Evolutionary conservation across 345 rosid genomes (phyloP).

Genomic region (Mangifera indica): DNA sequence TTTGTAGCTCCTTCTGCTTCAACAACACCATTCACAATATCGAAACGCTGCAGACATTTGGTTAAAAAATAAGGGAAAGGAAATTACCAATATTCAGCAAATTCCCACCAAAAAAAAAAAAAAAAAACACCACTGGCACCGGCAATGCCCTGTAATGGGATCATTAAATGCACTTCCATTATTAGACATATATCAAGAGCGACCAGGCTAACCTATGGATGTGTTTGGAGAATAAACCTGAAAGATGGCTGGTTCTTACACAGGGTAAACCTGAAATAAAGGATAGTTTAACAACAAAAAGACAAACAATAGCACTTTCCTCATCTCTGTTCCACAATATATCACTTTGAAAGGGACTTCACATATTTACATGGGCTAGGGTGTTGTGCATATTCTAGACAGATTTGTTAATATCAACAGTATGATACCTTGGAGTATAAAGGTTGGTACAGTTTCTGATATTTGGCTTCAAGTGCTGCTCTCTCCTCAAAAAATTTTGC

Average conservation of each 20-base stretch:
- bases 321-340: neutral
- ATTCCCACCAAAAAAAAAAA: too few species aligned
- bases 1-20: slow-evolving; percentile 60
- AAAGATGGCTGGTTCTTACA: too few species aligned
- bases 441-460: slow-evolving; percentile 83
- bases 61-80: neutral
- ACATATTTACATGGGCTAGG: neutral
- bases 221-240: neutral
- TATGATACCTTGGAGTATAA: slow-evolving; percentile 62
- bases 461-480: slow-evolving; percentile 87
- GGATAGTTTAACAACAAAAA: neutral
- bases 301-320: neutral
- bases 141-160: neutral
- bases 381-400: neutral
- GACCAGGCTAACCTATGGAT: too few species aligned
- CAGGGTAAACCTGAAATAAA: neutral
- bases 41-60: slow-evolving; percentile 58
- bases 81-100: neutral
- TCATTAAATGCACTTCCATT: neutral
- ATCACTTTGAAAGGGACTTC: neutral
- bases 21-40: slow-evolving; percentile 78
- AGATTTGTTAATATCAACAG: neutral
- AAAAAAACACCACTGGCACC: neutral
- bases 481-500: slow-evolving; percentile 89
- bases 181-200: neutral